phyloP scores from a whole-genome alignment of 345 rosid species.

The Isatis tinctoria region DNA sequence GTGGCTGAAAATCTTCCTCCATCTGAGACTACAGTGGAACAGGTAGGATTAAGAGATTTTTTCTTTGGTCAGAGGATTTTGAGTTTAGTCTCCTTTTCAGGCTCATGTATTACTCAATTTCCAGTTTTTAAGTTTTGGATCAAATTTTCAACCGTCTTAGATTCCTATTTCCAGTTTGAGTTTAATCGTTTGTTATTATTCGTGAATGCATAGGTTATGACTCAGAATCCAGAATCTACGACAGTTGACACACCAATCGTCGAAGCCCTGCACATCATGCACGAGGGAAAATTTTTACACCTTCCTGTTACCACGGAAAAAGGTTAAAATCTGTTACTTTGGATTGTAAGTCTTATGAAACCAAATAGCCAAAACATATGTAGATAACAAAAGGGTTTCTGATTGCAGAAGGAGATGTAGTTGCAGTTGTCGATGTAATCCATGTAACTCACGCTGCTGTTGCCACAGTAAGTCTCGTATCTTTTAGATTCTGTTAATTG shows the following conservation, averaged over 20 bases:
- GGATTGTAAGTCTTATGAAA: neutral
- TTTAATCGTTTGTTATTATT: neutral
- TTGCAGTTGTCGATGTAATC: constrained; percentile 83
- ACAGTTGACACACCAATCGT: constrained; percentile 85
- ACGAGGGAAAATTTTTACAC: constrained; percentile 95
- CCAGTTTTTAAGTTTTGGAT: neutral
- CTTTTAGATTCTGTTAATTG: neutral
- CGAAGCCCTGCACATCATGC: constrained; percentile 94
- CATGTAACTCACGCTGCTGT: constrained; percentile 94
- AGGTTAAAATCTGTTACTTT: constrained; percentile 41
- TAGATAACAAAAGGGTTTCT: constrained; percentile 20
- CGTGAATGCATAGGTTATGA: constrained; percentile 70
- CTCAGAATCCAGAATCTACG: constrained; percentile 93
- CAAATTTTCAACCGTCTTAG: neutral
- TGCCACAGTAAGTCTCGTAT: constrained; percentile 62
- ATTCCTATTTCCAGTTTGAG: neutral
- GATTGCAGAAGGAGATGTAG: constrained; percentile 73
- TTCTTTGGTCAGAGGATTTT: neutral
- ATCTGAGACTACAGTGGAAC: constrained; percentile 69
- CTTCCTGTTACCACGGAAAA: constrained; percentile 83
- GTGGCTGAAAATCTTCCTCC: constrained; percentile 76
- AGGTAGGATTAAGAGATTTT: constrained; percentile 43
- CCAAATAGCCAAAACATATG: constrained; percentile 7
- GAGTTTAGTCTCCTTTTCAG: neutral
- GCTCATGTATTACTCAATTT: constrained; percentile 3